These are phyloP conservation scores for Nannochloris sp. DNA, from an alignment of 139 green algal species.

Conservation along the genomic window DNA sequence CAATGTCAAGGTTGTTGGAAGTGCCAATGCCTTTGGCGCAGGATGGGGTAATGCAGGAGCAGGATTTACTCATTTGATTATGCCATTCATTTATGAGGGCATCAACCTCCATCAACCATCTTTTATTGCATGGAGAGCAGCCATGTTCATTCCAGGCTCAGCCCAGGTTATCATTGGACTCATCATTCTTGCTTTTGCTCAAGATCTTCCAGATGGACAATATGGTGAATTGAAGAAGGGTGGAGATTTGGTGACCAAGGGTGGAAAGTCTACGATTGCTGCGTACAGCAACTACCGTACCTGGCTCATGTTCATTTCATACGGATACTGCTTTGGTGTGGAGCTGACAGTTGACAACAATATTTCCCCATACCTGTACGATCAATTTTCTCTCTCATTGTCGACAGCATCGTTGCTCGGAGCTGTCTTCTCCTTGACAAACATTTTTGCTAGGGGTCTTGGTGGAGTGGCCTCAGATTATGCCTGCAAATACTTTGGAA, in stretches of 20 bases:
- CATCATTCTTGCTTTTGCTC: conserved; percentile 40
- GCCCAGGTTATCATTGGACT: conserved; percentile 62
- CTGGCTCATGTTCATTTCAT: conserved; percentile 51
- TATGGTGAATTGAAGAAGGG: conserved; percentile 64
- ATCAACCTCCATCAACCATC: conserved; percentile 26
- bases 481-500: conserved; percentile 36
- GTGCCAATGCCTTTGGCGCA: conserved; percentile 77
- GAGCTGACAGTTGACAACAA: conserved; percentile 77
- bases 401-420: conserved; percentile 51
- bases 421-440: conserved; percentile 79
- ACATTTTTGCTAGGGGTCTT: conserved; percentile 78
- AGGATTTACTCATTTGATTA: conserved; percentile 83
- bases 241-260: conserved; percentile 48
- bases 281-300: conserved; percentile 30
- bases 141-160: conserved; percentile 79
- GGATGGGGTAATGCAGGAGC: conserved; percentile 82
- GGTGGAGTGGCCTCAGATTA: conserved; percentile 68
- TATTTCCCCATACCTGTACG: conserved; percentile 56
- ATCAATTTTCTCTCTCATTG: conserved; percentile 55
- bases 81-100: conserved; percentile 76
- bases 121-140: conserved; percentile 74
- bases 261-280: conserved; percentile 17
- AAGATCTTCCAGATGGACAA: conserved; percentile 81
- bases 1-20: conserved; percentile 76
- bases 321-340: conserved; percentile 61